Evolutionary conservation across 495 filamentous ascomycete genomes (phyloP).

Genomic region (Talaromyces ruber): DNA sequence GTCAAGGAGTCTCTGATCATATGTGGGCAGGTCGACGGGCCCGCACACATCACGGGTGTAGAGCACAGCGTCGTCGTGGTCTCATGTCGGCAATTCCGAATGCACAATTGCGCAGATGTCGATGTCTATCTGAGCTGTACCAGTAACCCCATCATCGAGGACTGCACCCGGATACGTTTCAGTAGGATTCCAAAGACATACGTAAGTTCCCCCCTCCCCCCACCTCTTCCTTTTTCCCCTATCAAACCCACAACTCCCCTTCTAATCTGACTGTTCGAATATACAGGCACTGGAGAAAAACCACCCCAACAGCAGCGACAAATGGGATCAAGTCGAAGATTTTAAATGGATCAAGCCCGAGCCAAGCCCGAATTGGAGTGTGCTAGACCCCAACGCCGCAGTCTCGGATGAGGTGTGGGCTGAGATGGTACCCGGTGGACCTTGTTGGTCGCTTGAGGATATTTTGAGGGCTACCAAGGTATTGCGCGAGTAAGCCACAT

Average conservation of each 20-base stretch:
- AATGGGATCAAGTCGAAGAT: constrained; percentile 87
- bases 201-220: constrained; percentile 38
- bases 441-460: constrained; percentile 54
- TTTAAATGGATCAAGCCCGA: constrained; percentile 93
- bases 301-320: constrained; percentile 40
- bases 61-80: constrained; percentile 66
- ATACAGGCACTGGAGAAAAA: constrained; percentile 30
- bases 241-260: no score
- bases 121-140: constrained; percentile 74
- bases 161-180: constrained; percentile 71
- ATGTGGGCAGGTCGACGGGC: constrained; percentile 67
- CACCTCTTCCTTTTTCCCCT: no score
- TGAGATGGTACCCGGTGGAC: constrained; percentile 55
- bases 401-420: constrained; percentile 61
- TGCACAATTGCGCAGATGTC: constrained; percentile 76
- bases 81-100: constrained; percentile 72
- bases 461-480: constrained; percentile 55
- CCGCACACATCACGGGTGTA: constrained; percentile 74
- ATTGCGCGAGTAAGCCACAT: constrained; percentile 15
- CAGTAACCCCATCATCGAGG: constrained; percentile 89
- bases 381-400: constrained; percentile 52
- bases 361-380: constrained; percentile 80
- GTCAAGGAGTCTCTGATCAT: constrained; percentile 62
- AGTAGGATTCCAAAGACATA: constrained; percentile 60
- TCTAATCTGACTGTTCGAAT: no score